These are phyloP conservation scores for Plantago rigida DNA, from an alignment of 305 asterid genomes.

Conservation along the genomic window DNA sequence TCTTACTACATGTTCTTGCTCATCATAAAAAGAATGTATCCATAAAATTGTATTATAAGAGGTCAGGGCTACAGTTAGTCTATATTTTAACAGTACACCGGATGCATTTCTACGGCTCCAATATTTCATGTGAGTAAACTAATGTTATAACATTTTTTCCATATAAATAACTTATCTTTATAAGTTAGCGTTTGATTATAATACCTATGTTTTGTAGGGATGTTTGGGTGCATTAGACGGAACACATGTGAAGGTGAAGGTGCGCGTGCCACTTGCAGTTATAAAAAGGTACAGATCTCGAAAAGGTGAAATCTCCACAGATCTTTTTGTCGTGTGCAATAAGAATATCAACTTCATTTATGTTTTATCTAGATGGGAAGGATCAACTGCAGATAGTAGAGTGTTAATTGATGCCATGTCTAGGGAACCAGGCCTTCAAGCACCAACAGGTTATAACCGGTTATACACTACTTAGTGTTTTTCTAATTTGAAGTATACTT, in stretches of 20 bases:
- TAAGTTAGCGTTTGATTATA: background rate
- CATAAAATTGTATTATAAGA: background rate
- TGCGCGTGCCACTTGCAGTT: background rate
- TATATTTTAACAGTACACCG: background rate
- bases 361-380: background rate
- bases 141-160: background rate
- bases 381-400: background rate
- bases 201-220: background rate
- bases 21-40: background rate
- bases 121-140: background rate
- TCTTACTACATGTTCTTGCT: background rate
- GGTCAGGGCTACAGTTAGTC: background rate
- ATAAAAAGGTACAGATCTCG: background rate
- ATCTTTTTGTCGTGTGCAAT: background rate
- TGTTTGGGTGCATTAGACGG: conserved; percentile 4
- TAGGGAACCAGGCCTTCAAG: background rate
- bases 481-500: no score
- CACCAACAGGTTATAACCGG: background rate
- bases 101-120: background rate
- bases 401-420: background rate
- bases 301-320: background rate
- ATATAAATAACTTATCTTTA: no score
- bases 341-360: background rate
- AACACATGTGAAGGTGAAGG: background rate
- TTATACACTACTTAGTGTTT: no score